A percentile compares a stretch with the other conserved stretches of the same genome.
These are phyloP conservation scores for Leucocoprinus sp. DNA, from an alignment of 768 basidiomycete species.

Conservation along the genomic window DNA sequence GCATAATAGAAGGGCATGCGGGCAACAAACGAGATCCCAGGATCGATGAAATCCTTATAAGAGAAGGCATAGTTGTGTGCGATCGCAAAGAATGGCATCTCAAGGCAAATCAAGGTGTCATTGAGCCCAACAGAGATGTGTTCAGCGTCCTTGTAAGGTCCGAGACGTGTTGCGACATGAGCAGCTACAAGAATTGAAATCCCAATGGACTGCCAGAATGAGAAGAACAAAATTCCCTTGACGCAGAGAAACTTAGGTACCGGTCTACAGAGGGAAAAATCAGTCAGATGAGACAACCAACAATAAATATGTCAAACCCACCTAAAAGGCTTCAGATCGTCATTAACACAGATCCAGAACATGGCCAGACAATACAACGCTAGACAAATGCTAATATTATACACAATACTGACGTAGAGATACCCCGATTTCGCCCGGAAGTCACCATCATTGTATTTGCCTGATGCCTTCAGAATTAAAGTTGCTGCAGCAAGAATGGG, in stretches of 20 bases:
- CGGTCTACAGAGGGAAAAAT: constrained; percentile 39
- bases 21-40: constrained; percentile 53
- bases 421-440: constrained; percentile 84
- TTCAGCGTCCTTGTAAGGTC: constrained; percentile 81
- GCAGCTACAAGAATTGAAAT: constrained; percentile 87
- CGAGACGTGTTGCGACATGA: constrained; percentile 66
- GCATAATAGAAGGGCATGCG: constrained; percentile 88
- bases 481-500: constrained; percentile 82
- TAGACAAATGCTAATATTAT: constrained; percentile 75
- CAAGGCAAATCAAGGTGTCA: constrained; percentile 87
- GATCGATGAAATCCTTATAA: constrained; percentile 76
- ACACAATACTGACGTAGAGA: constrained; percentile 82
- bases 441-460: constrained; percentile 86
- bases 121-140: constrained; percentile 87
- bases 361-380: constrained; percentile 87
- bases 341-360: constrained; percentile 91
- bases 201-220: constrained; percentile 91
- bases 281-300: constrained; percentile 1
- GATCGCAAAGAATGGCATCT: constrained; percentile 96
- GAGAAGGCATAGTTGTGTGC: constrained; percentile 95
- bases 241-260: constrained; percentile 98
- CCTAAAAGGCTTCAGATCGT: constrained; percentile 87
- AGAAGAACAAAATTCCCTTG: constrained; percentile 97
- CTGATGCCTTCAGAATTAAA: constrained; percentile 75
- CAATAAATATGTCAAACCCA: constrained; percentile 23